Evolutionary conservation across 805 yeast species (phyloP).

Genomic region (Candida piceae): DNA sequence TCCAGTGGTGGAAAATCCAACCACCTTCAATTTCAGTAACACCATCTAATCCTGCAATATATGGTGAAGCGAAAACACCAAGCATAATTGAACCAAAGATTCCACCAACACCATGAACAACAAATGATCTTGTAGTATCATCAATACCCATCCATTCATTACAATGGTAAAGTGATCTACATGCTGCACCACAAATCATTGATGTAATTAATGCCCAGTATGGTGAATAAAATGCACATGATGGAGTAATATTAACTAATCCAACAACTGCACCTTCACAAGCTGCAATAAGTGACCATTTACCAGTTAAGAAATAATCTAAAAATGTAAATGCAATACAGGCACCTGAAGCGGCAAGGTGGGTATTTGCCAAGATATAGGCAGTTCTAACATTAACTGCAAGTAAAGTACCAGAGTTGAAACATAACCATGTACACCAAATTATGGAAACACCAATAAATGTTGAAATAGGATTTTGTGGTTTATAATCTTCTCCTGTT

Average conservation of each 20-base stretch:
- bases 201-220: conserved; percentile 43
- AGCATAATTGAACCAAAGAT: conserved; percentile 38
- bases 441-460: conserved; percentile 41
- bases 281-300: conserved; percentile 38
- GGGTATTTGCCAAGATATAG: conserved; percentile 44
- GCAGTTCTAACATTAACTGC: conserved; percentile 39
- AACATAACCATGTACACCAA: conserved; percentile 47
- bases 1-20: conserved; percentile 42
- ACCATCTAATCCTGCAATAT: conserved; percentile 40
- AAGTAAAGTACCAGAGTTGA: conserved; percentile 42
- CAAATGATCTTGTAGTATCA: conserved; percentile 41
- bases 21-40: conserved; percentile 40
- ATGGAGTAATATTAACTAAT: conserved; percentile 42
- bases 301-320: conserved; percentile 38
- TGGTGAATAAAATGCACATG: conserved; percentile 42
- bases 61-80: conserved; percentile 42
- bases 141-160: conserved; percentile 40
- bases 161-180: conserved; percentile 32
- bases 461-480: conserved; percentile 34
- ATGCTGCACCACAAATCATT: conserved; percentile 33
- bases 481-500: conserved; percentile 27
- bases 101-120: conserved; percentile 46
- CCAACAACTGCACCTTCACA: conserved; percentile 44
- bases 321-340: conserved; percentile 38
- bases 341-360: conserved; percentile 47